Conservation (phyloP, 2,329 filamentous ascomycete genomes). For the Cladosporium sp. region DNA sequence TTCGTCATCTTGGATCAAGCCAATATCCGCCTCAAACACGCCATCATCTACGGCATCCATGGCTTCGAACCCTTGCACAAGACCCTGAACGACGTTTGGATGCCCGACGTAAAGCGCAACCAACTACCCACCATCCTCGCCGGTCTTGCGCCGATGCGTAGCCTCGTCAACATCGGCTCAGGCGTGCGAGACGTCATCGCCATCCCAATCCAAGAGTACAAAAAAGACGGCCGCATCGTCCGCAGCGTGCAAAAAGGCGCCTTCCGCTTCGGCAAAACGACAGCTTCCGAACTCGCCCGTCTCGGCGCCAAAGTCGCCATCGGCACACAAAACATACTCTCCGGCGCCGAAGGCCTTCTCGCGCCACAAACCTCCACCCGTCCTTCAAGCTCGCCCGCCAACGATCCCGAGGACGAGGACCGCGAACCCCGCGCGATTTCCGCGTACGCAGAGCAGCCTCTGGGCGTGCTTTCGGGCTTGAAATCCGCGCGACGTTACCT, state of each 20-base stretch:
- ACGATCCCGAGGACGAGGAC: constrained; percentile 49
- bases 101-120: constrained; percentile 81
- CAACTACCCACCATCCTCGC: constrained; percentile 86
- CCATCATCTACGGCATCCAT: constrained; percentile 85
- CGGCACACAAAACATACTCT: constrained; percentile 87
- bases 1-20: constrained; percentile 89
- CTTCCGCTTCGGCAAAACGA: constrained; percentile 83
- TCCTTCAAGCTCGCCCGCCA: constrained; percentile 11
- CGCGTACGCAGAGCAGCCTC: constrained; percentile 88
- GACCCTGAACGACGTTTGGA: constrained; percentile 94
- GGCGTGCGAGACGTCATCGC: constrained; percentile 83
- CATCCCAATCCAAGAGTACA: constrained; percentile 86
- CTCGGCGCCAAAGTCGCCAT: constrained; percentile 91
- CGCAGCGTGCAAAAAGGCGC: constrained; percentile 90
- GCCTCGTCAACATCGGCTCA: constrained; percentile 83
- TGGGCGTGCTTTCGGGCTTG: constrained; percentile 80
- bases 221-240: constrained; percentile 86
- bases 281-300: constrained; percentile 88
- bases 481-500: constrained; percentile 77
- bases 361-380: constrained; percentile 28
- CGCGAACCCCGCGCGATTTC: constrained; percentile 76
- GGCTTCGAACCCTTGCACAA: constrained; percentile 88
- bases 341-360: constrained; percentile 80
- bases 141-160: constrained; percentile 83
- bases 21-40: constrained; percentile 77